A percentile compares a stretch with the other conserved stretches of the same genome.
These are phyloP conservation scores for Nasturtium officinale DNA, from an alignment of 345 rosid genomes.

Conservation along the genomic window DNA sequence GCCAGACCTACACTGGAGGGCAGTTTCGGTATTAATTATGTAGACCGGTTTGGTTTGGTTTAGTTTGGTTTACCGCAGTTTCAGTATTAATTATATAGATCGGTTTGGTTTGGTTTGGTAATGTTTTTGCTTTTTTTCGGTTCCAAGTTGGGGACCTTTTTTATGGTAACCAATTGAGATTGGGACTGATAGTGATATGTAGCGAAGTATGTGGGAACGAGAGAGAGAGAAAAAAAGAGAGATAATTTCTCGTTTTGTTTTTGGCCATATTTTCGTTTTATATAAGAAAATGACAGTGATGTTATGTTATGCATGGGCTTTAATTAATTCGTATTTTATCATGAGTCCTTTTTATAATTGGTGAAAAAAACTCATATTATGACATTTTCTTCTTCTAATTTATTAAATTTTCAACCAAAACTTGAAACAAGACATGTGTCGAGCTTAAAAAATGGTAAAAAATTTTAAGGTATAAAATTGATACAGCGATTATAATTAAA, in stretches of 20 bases:
- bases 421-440: background rate
- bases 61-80: constrained; percentile 49
- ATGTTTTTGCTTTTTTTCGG: constrained; percentile 16
- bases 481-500: too few species aligned
- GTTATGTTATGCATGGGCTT: constrained; percentile 1
- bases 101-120: background rate
- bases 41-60: background rate
- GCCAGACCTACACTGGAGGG: constrained; percentile 69
- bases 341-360: constrained; percentile 1
- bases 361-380: background rate
- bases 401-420: background rate
- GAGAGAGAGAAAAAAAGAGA: background rate
- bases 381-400: background rate
- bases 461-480: background rate
- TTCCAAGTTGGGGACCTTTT: constrained; percentile 35
- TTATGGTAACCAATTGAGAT: constrained; percentile 37
- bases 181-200: constrained; percentile 28
- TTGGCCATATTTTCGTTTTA: background rate
- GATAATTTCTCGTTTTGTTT: background rate
- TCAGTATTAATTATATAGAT: constrained; percentile 39
- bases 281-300: constrained; percentile 9
- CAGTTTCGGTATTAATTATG: constrained; percentile 54
- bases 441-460: background rate
- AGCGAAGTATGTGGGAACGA: constrained; percentile 17
- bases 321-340: background rate